A percentile compares a stretch with the other conserved stretches of the same genome.
Evolutionary conservation across 1,284 basidiomycete genomes (phyloP).

Genomic region (Malassezia japonica): DNA sequence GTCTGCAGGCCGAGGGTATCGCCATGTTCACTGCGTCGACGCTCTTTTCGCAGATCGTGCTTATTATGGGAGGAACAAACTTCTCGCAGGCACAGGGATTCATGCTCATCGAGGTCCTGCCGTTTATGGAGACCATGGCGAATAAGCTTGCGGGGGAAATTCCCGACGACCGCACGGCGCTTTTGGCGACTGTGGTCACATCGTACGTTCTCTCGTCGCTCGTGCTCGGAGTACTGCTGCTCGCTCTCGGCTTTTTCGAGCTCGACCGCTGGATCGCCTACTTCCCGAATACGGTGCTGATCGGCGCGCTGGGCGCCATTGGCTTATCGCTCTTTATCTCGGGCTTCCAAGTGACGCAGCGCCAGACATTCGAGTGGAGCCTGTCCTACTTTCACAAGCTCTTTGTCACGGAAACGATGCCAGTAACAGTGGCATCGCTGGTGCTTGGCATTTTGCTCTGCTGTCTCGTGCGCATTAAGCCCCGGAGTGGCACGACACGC

Average conservation of each 20-base stretch:
- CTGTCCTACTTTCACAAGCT: neutral
- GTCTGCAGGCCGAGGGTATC: conserved; percentile 4
- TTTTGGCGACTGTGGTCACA: neutral
- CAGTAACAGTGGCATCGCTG: neutral
- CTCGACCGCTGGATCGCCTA: conserved; percentile 8
- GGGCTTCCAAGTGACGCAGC: conserved; percentile 7
- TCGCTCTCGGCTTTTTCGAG: conserved; percentile 8
- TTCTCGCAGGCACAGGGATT: conserved; percentile 1
- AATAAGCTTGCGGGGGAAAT: conserved; percentile 3
- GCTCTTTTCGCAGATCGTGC: conserved; percentile 1
- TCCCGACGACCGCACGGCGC: neutral
- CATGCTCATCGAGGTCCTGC: conserved; percentile 9
- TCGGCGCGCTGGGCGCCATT: conserved; percentile 10
- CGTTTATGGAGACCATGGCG: conserved; percentile 9
- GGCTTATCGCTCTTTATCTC: conserved; percentile 4
- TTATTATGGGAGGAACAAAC: conserved; percentile 5
- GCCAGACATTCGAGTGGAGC: conserved; percentile 3
- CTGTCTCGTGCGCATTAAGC: conserved; percentile 2
- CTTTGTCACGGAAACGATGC: neutral
- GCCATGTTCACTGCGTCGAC: conserved; percentile 4
- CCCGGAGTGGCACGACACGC: neutral
- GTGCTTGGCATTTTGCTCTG: neutral
- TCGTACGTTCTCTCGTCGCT: neutral
- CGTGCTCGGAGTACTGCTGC: neutral
- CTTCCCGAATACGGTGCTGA: conserved; percentile 5